Conservation (phyloP, 163 green algal species). For the Coccomyxa subellipsoidea region DNA sequence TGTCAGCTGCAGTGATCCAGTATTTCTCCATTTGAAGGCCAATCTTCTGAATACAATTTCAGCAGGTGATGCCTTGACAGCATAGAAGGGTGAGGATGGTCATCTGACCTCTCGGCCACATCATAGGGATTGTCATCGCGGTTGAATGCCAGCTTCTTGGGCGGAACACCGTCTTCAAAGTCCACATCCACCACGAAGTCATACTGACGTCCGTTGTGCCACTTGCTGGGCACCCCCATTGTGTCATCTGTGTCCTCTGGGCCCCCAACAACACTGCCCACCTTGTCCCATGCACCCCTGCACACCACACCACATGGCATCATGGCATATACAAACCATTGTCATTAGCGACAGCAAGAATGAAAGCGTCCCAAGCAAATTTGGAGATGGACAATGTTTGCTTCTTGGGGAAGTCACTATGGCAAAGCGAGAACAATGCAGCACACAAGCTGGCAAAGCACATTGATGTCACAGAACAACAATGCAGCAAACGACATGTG, state of each 20-base stretch:
- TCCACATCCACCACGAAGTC: conserved; percentile 98
- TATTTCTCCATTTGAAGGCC: too few relatives aligned
- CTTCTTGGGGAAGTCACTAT: too few relatives aligned
- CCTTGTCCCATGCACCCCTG: conserved; percentile 74
- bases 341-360: too few relatives aligned
- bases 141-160: conserved; percentile 82
- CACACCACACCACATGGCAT: neutral
- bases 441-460: too few relatives aligned
- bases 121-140: conserved; percentile 86
- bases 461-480: neutral
- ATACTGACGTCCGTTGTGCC: conserved; percentile 50
- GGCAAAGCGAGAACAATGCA: too few relatives aligned
- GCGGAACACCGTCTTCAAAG: conserved; percentile 65
- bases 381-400: too few relatives aligned
- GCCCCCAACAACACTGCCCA: conserved; percentile 74
- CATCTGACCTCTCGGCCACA: conserved; percentile 65
- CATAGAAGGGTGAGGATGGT: too few relatives aligned
- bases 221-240: conserved; percentile 36
- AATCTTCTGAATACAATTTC: too few relatives aligned
- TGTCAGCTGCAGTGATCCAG: too few relatives aligned
- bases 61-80: too few relatives aligned
- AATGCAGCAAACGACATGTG: neutral
- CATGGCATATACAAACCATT: too few relatives aligned
- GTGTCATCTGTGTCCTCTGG: conserved; percentile 32
- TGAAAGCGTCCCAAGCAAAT: too few relatives aligned